Conservation (phyloP, 495 filamentous ascomycete species). For the Xylaria longipes region DNA sequence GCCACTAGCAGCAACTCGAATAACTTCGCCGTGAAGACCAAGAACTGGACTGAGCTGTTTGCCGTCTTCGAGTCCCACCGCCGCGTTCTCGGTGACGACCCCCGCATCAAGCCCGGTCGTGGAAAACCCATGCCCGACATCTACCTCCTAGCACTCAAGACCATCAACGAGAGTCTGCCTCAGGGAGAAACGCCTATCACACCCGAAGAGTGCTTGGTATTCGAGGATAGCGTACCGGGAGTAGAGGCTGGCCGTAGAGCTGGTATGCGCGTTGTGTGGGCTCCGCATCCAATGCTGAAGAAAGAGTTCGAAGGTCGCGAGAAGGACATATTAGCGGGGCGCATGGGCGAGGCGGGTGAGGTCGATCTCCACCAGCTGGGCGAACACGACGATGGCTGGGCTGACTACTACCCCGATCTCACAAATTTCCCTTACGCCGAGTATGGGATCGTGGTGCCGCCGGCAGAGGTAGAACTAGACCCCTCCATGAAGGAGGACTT, state of each 20-base stretch:
- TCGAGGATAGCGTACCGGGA: constrained; percentile 93
- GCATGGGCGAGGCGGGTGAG: constrained; percentile 69
- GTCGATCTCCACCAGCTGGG: constrained; percentile 59
- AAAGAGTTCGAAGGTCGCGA: constrained; percentile 78
- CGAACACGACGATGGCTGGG: constrained; percentile 77
- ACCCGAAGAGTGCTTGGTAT: constrained; percentile 91
- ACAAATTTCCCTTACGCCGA: constrained; percentile 74
- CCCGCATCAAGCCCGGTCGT: constrained; percentile 74
- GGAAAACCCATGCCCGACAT: constrained; percentile 97
- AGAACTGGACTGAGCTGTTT: constrained; percentile 77
- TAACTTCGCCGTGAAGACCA: constrained; percentile 83
- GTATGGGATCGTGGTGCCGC: constrained; percentile 68
- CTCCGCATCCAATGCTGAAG: constrained; percentile 81
- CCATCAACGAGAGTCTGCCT: constrained; percentile 75
- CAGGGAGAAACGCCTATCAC: constrained; percentile 70
- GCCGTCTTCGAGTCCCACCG: constrained; percentile 68
- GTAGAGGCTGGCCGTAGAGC: constrained; percentile 90
- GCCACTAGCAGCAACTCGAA: constrained; percentile 75
- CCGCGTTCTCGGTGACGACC: constrained; percentile 85
- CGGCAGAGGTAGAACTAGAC: constrained; percentile 45
- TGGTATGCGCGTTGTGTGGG: constrained; percentile 95
- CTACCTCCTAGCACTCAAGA: constrained; percentile 84
- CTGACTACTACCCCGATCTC: constrained; percentile 63
- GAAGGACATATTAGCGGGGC: constrained; percentile 81
- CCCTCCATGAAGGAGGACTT: constrained; percentile 41